Percentiles rank a stretch among this genome's conserved stretches.
These are phyloP conservation scores for Stachybotrys chartarum DNA, from an alignment of 2,329 filamentous ascomycete species.

Conservation along the genomic window DNA sequence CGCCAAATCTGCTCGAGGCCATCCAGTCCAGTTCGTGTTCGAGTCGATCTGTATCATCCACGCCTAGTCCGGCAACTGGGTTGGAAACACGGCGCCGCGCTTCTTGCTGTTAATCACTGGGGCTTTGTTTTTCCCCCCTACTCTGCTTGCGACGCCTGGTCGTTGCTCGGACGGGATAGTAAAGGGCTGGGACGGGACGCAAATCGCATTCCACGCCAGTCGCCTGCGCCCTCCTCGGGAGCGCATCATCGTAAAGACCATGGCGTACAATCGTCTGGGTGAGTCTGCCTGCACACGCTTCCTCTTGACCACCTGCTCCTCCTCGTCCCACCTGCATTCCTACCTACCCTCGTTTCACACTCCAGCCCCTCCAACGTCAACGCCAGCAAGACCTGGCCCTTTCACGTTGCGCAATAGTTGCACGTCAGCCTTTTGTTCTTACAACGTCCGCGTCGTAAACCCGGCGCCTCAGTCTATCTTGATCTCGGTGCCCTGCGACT, in stretches of 20 bases:
- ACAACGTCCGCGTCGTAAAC: neutral
- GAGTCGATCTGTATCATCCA: neutral
- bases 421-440: neutral
- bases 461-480: too few relatives aligned
- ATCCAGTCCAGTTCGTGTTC: neutral
- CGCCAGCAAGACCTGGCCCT: neutral
- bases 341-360: slow-evolving; percentile 10
- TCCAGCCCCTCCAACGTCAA: slow-evolving; percentile 11
- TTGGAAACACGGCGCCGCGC: too few relatives aligned
- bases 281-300: slow-evolving; percentile 29
- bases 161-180: neutral
- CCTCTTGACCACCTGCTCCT: slow-evolving; percentile 6
- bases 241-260: slow-evolving; percentile 29
- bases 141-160: neutral
- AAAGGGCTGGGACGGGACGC: neutral
- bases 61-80: neutral
- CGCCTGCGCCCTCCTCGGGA: slow-evolving; percentile 4
- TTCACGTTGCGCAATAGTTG: neutral
- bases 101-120: too few relatives aligned
- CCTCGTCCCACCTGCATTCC: slow-evolving; percentile 3
- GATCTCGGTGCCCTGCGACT: neutral
- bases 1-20: neutral
- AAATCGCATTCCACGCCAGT: neutral
- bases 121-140: too few relatives aligned
- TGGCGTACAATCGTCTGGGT: slow-evolving; percentile 72